A percentile compares a stretch with the other conserved stretches of the same genome.
Conservation (phyloP, 2,329 filamentous ascomycete genomes). For the Trichoderma semiorbis region DNA sequence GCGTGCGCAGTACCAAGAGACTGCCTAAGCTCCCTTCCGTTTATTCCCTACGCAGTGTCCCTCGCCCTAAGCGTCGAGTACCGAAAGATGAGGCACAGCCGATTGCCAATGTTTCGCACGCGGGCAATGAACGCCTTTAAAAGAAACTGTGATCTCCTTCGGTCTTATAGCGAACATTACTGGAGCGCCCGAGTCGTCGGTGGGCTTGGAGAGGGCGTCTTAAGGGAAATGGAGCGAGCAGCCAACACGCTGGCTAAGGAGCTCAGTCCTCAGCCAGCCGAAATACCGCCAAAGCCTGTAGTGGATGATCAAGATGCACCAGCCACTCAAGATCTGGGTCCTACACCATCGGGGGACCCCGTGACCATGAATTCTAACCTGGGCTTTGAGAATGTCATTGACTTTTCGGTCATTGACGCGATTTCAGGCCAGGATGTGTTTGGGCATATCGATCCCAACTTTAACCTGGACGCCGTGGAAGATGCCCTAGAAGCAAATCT, state of each 20-base stretch:
- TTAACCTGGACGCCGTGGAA: slow-evolving; percentile 52
- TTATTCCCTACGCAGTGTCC: slow-evolving; percentile 60
- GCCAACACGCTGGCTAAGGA: slow-evolving; percentile 44
- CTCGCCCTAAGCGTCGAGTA: slow-evolving; percentile 61
- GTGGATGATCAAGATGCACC: slow-evolving; percentile 8
- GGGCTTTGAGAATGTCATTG: slow-evolving; percentile 35
- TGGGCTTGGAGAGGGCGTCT: slow-evolving; percentile 51
- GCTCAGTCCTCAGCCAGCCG: slow-evolving; percentile 27
- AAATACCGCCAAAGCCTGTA: slow-evolving; percentile 22
- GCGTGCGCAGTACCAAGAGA: slow-evolving; percentile 52
- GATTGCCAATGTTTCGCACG: slow-evolving; percentile 55
- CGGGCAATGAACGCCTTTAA: slow-evolving; percentile 54
- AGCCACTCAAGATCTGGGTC: slow-evolving; percentile 20
- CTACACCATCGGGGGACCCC: slow-evolving; percentile 24
- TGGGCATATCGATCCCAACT: slow-evolving; percentile 53
- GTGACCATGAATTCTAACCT: slow-evolving; percentile 27
- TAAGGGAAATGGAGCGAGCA: slow-evolving; percentile 55
- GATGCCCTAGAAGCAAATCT: slow-evolving; percentile 53
- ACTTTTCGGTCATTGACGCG: slow-evolving; percentile 42
- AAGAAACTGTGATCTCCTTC: slow-evolving; percentile 51
- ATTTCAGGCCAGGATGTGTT: slow-evolving; percentile 52
- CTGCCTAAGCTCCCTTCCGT: slow-evolving; percentile 51
- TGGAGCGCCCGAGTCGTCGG: slow-evolving; percentile 55
- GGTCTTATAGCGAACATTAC: slow-evolving; percentile 54
- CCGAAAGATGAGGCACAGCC: slow-evolving; percentile 60